Evolutionary conservation across 768 basidiomycete species (phyloP).

Genomic region (Lentinula sp.): DNA sequence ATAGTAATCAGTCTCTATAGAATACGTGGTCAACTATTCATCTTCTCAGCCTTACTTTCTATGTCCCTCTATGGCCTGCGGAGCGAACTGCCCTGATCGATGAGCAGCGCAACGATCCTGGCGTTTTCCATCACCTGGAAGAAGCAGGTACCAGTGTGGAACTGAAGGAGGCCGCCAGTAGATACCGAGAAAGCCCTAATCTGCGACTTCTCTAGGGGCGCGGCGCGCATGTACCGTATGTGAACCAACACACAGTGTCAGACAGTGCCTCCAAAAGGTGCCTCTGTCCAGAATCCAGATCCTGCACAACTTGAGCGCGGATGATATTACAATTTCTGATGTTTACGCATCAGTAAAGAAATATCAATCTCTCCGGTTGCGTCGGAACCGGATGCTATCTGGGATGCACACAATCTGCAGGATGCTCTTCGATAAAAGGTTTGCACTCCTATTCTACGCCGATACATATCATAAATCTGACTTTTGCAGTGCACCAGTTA

Average conservation of each 20-base stretch:
- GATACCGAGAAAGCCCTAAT: background rate
- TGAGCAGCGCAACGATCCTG: background rate
- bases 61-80: too few relatives aligned
- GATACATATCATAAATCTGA: background rate
- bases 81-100: background rate
- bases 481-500: background rate
- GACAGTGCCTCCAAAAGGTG: background rate
- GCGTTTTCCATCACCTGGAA: background rate
- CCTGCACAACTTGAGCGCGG: background rate
- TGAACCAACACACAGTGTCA: background rate
- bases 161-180: background rate
- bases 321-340: background rate
- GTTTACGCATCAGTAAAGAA: background rate
- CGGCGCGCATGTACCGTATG: background rate
- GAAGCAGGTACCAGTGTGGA: background rate
- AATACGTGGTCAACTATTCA: too few relatives aligned
- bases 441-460: background rate
- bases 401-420: background rate
- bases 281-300: background rate
- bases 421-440: background rate
- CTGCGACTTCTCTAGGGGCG: background rate
- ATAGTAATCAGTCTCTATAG: background rate
- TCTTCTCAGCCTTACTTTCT: too few relatives aligned
- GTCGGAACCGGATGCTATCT: conserved; percentile 3
- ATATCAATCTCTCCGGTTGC: background rate